Evolutionary conservation across 805 yeast genomes (phyloP).

Genomic region (Saturnispora halmiae): DNA sequence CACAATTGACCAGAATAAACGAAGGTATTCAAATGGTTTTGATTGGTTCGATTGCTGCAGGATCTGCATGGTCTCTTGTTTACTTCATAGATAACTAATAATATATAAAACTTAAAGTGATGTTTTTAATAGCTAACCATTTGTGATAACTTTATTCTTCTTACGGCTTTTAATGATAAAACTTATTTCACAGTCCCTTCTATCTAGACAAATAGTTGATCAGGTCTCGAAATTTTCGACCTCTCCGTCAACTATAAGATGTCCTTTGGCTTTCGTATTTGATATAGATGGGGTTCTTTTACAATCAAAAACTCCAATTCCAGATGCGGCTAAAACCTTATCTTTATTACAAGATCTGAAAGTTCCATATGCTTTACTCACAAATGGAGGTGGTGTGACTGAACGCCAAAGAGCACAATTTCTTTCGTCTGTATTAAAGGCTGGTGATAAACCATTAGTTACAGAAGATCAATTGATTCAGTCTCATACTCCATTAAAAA

Average conservation of each 20-base stretch:
- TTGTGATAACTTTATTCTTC: too few species aligned
- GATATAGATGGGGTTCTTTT: constrained; percentile 81
- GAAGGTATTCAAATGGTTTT: constrained; percentile 89
- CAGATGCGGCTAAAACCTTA: constrained; percentile 53
- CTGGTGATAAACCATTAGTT: constrained; percentile 31
- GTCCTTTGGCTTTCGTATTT: constrained; percentile 27
- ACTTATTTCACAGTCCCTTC: too few species aligned
- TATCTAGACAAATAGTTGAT: too few species aligned
- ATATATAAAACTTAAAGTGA: background rate
- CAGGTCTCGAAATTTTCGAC: too few species aligned
- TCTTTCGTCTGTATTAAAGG: constrained; percentile 34
- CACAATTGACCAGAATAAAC: constrained; percentile 45
- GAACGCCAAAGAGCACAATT: constrained; percentile 42
- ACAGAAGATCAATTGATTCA: constrained; percentile 63
- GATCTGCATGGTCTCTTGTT: constrained; percentile 73
- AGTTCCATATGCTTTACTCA: constrained; percentile 73
- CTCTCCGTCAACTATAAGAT: background rate
- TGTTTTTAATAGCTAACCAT: too few species aligned
- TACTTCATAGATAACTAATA: background rate
- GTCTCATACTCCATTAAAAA: constrained; percentile 78
- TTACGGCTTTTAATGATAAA: too few species aligned
- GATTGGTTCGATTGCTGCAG: constrained; percentile 97
- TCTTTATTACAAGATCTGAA: constrained; percentile 35
- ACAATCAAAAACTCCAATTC: constrained; percentile 60
- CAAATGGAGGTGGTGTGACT: constrained; percentile 77